These are phyloP conservation scores for Phialophora macrospora DNA, from an alignment of 2,329 filamentous ascomycete genomes.

Conservation along the genomic window DNA sequence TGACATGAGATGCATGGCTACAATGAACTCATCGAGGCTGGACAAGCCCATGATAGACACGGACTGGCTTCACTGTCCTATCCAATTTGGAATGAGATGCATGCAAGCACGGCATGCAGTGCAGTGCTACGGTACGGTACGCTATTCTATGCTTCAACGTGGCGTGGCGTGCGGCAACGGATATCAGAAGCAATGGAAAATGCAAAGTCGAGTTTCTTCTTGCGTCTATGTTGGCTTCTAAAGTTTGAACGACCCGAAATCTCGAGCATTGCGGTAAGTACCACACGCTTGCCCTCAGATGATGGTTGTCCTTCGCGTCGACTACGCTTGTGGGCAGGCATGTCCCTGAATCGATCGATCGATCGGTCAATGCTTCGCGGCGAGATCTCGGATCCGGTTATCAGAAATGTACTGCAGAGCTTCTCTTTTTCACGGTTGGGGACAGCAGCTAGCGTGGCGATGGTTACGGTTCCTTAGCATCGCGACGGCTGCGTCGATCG, in stretches of 20 bases:
- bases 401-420: background rate
- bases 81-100: background rate
- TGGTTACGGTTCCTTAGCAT: background rate
- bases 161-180: background rate
- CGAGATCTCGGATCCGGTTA: background rate
- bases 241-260: background rate
- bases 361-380: background rate
- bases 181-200: background rate
- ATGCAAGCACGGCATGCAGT: background rate
- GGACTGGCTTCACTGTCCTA: background rate
- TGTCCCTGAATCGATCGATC: background rate
- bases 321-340: background rate
- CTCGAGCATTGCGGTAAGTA: background rate
- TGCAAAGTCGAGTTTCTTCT: background rate
- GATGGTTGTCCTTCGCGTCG: background rate
- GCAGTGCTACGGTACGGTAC: background rate
- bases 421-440: background rate
- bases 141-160: background rate
- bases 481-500: background rate
- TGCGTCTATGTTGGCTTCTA: background rate
- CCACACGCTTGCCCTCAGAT: background rate
- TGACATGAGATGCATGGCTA: background rate
- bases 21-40: background rate
- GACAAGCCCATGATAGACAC: background rate
- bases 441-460: background rate